Conservation (phyloP, 371 early-diverging fungal species). For the Mortierella sp. region DNA sequence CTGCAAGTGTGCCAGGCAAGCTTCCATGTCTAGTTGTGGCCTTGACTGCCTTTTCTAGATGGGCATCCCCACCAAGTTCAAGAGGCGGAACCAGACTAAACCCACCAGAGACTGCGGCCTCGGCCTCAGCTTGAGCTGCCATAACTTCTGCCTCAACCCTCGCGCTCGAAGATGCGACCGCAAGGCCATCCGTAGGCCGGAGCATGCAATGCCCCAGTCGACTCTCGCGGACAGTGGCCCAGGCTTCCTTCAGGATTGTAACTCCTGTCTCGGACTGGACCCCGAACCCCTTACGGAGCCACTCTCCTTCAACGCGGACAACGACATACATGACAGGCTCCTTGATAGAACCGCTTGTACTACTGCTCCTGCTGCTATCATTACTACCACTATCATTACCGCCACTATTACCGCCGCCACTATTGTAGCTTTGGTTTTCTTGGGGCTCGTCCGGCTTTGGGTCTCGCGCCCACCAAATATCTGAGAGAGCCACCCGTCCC, state of each 20-base stretch:
- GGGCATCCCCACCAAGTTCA: neutral
- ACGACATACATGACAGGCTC: constrained; percentile 42
- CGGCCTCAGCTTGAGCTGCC: too few relatives aligned
- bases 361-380: neutral
- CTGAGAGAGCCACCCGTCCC: constrained; percentile 26
- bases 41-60: neutral
- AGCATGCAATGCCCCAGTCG: constrained; percentile 30
- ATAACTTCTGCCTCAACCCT: too few relatives aligned
- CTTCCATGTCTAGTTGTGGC: neutral
- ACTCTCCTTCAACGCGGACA: constrained; percentile 41
- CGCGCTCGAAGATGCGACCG: too few relatives aligned
- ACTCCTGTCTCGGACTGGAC: constrained; percentile 41
- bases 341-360: constrained; percentile 3
- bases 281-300: constrained; percentile 50
- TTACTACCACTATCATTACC: neutral
- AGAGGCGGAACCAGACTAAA: neutral
- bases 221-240: constrained; percentile 47
- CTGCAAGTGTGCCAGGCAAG: neutral
- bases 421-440: constrained; percentile 7
- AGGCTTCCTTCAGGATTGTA: constrained; percentile 42
- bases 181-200: constrained; percentile 13
- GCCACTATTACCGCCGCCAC: neutral
- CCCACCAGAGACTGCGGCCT: too few relatives aligned
- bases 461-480: constrained; percentile 52
- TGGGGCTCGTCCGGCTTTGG: constrained; percentile 6